Conservation (phyloP, 177 flowering plant genomes). For the Vitis hybrid region DNA sequence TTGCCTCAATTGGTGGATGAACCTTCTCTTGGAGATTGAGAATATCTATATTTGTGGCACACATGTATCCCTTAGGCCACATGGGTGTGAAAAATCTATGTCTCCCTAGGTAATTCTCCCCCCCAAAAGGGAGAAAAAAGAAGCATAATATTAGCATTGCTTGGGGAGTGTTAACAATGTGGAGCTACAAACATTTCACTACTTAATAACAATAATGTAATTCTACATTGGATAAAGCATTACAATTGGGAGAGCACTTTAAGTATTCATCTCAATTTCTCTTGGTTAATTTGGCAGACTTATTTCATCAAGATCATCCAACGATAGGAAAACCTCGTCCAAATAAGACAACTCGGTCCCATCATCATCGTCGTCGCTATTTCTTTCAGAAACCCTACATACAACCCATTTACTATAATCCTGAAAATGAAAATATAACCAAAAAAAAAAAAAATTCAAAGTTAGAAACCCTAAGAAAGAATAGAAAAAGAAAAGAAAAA, state of each 20-base stretch:
- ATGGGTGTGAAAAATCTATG: too few species aligned
- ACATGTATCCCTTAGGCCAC: too few species aligned
- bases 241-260: not conserved
- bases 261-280: too few species aligned
- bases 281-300: constrained; percentile 53
- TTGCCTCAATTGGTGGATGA: too few species aligned
- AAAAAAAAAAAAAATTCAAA: not conserved
- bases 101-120: too few species aligned
- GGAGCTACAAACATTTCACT: not conserved
- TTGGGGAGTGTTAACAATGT: not conserved
- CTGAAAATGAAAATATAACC: constrained; percentile 24
- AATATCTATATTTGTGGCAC: too few species aligned
- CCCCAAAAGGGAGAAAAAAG: too few species aligned
- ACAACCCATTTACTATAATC: constrained; percentile 68
- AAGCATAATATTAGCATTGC: too few species aligned
- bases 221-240: constrained; percentile 3
- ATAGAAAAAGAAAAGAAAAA: not conserved
- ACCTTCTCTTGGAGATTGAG: too few species aligned
- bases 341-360: constrained; percentile 73
- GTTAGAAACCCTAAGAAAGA: not conserved
- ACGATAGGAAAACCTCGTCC: constrained; percentile 83
- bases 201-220: not conserved
- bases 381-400: constrained; percentile 63
- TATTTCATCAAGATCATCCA: constrained; percentile 88
- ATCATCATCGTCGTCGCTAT: constrained; percentile 41